Base-by-base conservation (phyloP, 2,329 filamentous ascomycete genomes). In the Claviceps sp. region DNA sequence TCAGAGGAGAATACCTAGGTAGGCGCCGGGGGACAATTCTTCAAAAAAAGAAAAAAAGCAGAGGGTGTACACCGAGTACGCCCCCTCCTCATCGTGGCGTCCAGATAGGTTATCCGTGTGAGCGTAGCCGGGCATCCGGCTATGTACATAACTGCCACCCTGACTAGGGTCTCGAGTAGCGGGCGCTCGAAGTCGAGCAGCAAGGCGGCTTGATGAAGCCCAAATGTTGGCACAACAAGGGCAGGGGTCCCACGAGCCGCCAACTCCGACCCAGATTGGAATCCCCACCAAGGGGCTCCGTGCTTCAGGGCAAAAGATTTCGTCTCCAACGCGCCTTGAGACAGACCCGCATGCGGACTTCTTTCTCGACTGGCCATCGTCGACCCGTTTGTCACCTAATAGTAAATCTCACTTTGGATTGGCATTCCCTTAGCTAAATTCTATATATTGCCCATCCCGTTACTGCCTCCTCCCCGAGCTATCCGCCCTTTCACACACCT, bases 261-360 rank as follows among this genome's bases (percentile, higher is more conserved):
- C 47, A 52, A 52, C 47, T 46, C 47, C 42, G 51, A 34, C 50
- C 42, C 46, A 49, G 50, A 46, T 46, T 52, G 45, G 50, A 44
- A 37, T 36, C 50, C 49, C 50, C 50, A 51, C 44, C 44, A 16
- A 34, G n/a, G 29, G 37, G 34, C 39, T 26, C 37, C 20, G 37
- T 39, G 45, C 46, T 45, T 23, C 51, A 42, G 47, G 39, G 29
- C 43, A 9, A 36, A 40, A 45, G 23, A 20, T 23, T 20, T 17
- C 6, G 20, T 14, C 17, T 22, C 43, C 17, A 45, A 20, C 6
- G n/a, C 29, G 29, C 34, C 29, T n/a, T n/a, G 34, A 42, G 38
- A 26, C 29, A 22, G 48, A 26, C 48, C 48, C 48, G 48, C 48
- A 44, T 36, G 37, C 39, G 39, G 22, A 14, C 6, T 43, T 43